Conservation (phyloP, 208 protist genomes). For the Endotrypanum monterogeii region DNA sequence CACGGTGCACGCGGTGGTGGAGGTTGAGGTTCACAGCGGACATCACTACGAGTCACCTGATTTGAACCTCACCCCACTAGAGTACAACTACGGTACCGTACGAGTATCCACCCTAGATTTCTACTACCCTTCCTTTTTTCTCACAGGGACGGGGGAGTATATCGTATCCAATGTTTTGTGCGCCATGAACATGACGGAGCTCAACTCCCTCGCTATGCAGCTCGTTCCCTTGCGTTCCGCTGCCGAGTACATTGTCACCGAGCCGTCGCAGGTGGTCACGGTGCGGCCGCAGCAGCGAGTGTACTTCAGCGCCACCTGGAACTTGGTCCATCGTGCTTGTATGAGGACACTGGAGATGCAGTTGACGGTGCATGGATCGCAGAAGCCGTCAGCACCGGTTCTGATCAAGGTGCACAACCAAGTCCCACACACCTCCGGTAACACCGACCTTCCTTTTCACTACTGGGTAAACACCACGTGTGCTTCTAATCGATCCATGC, state of each 20-base stretch:
- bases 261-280: constrained; percentile 81
- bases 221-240: constrained; percentile 64
- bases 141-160: constrained; percentile 72
- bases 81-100: constrained; percentile 88
- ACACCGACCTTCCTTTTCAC: constrained; percentile 73
- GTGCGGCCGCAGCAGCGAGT: constrained; percentile 87
- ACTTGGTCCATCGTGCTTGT: constrained; percentile 47
- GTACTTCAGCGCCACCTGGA: constrained; percentile 86
- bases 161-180: constrained; percentile 86
- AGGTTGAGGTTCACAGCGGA: constrained; percentile 77
- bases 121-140: constrained; percentile 83
- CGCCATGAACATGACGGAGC: constrained; percentile 90
- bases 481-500: constrained; percentile 78
- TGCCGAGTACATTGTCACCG: constrained; percentile 56
- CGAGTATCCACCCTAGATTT: constrained; percentile 84
- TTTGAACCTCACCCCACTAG: constrained; percentile 66
- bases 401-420: constrained; percentile 75
- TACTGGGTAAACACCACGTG: constrained; percentile 91
- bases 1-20: constrained; percentile 74
- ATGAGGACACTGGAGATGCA: constrained; percentile 75
- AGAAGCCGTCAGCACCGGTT: constrained; percentile 69
- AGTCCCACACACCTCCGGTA: constrained; percentile 51
- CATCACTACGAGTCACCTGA: constrained; percentile 55
- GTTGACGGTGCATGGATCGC: constrained; percentile 77
- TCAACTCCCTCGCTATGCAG: constrained; percentile 85